Evolutionary conservation across 805 yeast species (phyloP), one percentile per base, ranked within the genome.

Genomic region (Metschnikowia kofuensis): DNA sequence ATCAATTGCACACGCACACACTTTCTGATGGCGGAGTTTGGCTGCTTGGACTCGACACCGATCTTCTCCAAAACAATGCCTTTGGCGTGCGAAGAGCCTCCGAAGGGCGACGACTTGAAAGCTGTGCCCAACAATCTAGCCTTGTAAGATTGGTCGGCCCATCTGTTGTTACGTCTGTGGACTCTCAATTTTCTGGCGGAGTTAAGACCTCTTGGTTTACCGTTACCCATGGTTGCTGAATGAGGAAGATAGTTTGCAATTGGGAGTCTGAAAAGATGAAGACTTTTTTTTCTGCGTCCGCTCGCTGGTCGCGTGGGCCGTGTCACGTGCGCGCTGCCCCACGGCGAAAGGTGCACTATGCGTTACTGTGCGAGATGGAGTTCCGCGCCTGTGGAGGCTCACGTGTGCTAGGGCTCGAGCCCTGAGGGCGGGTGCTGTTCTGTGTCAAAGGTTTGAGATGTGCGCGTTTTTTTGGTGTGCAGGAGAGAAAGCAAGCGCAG

Each of bases 11-110:
- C 99, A 87, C 98, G 90, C 78, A 94, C 99, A 88, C 99, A 95
- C 87, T 94, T 94, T 88, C 99, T 94, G 75, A 94, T 92, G 81
- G 99, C 99, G 70, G 99, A 94, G 95, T 94, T 94, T 80, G 99
- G 99, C 84, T 94, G 99, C 83, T 94, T 94, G 77, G 99, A 96
- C 84, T 94, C 98, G 78, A 94, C 86, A 84, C 99, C 99, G 69
- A 92, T 86, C 81, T 94, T 94, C 84, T 94, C 99, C 75, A 94
- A 88, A 63, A 94, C 99, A 71, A 94, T 94, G 76, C 99, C 99
- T 84, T 92, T 92, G 72, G 99, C 99, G 88, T 94, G 99, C 68
- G 99, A 94, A 72, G 99, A 91, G 76, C 98, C 99, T 79, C 98
- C 98, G 75, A 94, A 94, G 79, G 99, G 99, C 72, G 99, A 94